Conservation (phyloP, 441 rosid genomes). For the Gossypium aridum region DNA sequence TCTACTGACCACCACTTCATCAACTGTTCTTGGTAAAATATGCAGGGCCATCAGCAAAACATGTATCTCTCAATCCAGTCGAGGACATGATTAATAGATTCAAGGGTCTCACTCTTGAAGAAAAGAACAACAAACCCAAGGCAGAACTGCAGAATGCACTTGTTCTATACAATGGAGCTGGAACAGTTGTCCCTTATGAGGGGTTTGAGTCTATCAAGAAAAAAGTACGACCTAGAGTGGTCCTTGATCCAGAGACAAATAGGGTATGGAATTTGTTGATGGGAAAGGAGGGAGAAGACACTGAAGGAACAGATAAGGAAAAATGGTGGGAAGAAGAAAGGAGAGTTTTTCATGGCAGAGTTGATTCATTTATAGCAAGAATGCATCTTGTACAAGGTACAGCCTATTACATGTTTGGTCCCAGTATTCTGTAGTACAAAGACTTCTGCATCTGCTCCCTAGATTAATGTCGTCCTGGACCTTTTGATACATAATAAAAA, state of each 20-base stretch:
- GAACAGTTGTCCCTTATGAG: constrained; percentile 51
- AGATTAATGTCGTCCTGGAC: background rate
- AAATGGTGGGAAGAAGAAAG: constrained; percentile 93
- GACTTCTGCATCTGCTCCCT: background rate
- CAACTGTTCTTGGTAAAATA: constrained; percentile 20
- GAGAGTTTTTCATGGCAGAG: constrained; percentile 70
- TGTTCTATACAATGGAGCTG: constrained; percentile 45
- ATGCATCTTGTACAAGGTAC: constrained; percentile 99
- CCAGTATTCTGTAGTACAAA: constrained; percentile 6
- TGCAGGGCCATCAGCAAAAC: constrained; percentile 34
- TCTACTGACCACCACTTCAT: constrained; percentile 13
- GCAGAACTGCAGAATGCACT: constrained; percentile 46
- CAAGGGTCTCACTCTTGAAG: constrained; percentile 40
- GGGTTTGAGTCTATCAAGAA: constrained; percentile 40
- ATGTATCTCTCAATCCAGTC: constrained; percentile 22
- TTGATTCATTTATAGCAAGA: constrained; percentile 84
- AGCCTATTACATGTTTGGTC: constrained; percentile 14
- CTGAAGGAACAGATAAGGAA: constrained; percentile 42
- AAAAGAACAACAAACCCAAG: constrained; percentile 17
- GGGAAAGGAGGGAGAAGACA: constrained; percentile 62
- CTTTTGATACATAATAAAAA: background rate
- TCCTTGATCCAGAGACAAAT: constrained; percentile 81
- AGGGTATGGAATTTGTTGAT: constrained; percentile 85
- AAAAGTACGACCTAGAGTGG: constrained; percentile 81
- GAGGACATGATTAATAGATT: constrained; percentile 44